Base-by-base conservation (phyloP, 1,139 yeast genomes). In the Yamadazyma pseudoaaseri region DNA sequence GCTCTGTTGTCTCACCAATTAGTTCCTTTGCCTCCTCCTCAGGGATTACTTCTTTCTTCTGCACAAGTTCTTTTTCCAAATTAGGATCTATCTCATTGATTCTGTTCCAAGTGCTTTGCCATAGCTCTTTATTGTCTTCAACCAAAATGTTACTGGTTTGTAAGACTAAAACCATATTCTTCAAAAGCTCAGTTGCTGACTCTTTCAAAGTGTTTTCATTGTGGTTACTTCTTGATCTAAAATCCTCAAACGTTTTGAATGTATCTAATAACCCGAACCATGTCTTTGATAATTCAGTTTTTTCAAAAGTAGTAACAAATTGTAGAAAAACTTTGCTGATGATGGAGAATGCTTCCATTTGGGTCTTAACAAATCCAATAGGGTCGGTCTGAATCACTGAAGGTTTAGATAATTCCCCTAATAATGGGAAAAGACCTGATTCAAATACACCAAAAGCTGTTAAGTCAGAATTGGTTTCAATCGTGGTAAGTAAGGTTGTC, bases 281-380 rank as follows among this genome's bases (percentile, higher is more conserved):
- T 10, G 61, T 52, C 9, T 39, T 41, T 14, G 53, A 52, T 12
- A 53, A 41, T 18, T 59, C 62, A 6, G 52, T 55, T 5, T 35
- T 39, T 12, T 45, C 42, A 28, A 66, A 52, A 6, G 52, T 44
- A 16, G 45, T 48, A 26, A 50, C 42, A 37, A 51, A 79, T 35
- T 81, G 81, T 44, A 90, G 60, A 49, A 86, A 86, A 3, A 83
- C 77, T 51, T 84, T 85, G 41, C 95, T 79, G 10, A 83, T 66
- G 30, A 86, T 58, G 9, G 79, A 70, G 35, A 92, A 69, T 1
- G 84, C 77, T 41, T 83, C 89, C 31, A 72, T 62, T 38, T 85
- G 82, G 0, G 89, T 82, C 36, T 69, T 69, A 4, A 68, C 62
- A 71, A 79, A 85, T 28, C 90, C 90, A 13, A 56, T 54, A 2